Evolutionary conservation across 495 filamentous ascomycete species (phyloP), one percentile per base, ranked within the genome.

Genomic region (Sordaria brevicollis): DNA sequence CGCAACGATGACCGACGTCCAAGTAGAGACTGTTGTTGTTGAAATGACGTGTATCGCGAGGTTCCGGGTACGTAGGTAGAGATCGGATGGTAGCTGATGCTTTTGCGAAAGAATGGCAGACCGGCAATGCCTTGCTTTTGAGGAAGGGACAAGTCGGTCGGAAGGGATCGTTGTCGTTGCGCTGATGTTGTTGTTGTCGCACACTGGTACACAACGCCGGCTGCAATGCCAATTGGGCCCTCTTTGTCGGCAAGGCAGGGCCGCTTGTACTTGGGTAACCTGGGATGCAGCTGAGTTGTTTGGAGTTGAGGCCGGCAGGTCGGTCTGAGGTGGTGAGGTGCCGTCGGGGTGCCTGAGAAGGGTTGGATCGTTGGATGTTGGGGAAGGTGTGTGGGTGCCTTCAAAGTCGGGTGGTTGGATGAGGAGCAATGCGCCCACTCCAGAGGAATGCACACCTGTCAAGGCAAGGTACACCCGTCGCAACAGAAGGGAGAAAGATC

Each of bases 1-100:
- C 71, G 73, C 62, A 66, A 73, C 38, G 10, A 57, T 35, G 67
- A 54, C 43, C 29, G 70, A 70, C 62, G 57, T 43, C 67, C 67
- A 57, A 68, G 34, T 49, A 13, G 33, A 21, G 54, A n/a, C 62
- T 68, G 71, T 69, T 73, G 70, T 70, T 67, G 35, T 69, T 66
- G 65, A 57, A 37, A 66, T 29, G 43, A 38, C 35, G 35, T 43
- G 31, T 31, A 25, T 31, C 33, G 49, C 33, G 13, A 62, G 49
- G 25, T 62, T 38, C 17, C 49, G 25, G 49, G n/a, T n/a, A n/a
- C 25, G 49, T 62, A 62, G 49, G 49, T 62, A 31, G 49, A 62
- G 49, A 62, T 62, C 25, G 25, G 25, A 62, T 33, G 25, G 49
- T 31, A 62, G 49, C 49, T 62, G 49, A 2, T 31, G 17, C 49